Percentiles rank a stretch among this genome's conserved stretches.
phyloP scores from a whole-genome alignment of 495 filamentous ascomycete genomes.

The Amphirosellinia nigrospora region DNA sequence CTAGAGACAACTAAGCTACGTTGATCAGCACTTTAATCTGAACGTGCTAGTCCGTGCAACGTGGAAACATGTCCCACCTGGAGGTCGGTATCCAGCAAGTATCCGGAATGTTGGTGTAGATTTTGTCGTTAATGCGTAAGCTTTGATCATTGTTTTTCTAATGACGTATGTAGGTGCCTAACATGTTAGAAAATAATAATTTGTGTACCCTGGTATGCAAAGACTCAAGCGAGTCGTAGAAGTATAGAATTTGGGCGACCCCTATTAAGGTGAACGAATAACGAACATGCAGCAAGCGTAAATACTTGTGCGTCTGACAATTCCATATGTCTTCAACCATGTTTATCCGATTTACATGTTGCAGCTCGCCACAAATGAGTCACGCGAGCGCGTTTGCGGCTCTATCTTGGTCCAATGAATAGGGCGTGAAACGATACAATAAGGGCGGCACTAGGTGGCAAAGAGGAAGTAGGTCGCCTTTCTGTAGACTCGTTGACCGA shows the following conservation, averaged over 20 bases:
- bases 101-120: background rate
- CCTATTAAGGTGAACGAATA: background rate
- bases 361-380: slow-evolving; percentile 7
- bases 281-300: background rate
- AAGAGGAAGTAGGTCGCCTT: slow-evolving; percentile 2
- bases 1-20: slow-evolving; percentile 11
- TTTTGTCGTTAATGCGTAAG: background rate
- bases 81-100: background rate
- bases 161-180: slow-evolving; percentile 13
- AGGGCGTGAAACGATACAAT: background rate
- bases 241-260: background rate
- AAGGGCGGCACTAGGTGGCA: slow-evolving; percentile 23
- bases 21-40: slow-evolving; percentile 19
- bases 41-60: slow-evolving; percentile 15
- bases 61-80: background rate
- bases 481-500: slow-evolving; percentile 11
- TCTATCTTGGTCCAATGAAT: slow-evolving; percentile 9
- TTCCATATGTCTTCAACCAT: background rate
- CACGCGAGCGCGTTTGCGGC: slow-evolving; percentile 13
- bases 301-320: background rate
- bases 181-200: background rate
- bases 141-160: slow-evolving; percentile 1
- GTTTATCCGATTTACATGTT: background rate
- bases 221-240: slow-evolving; percentile 6
- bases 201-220: slow-evolving; percentile 17